Base-by-base conservation (phyloP, 2,329 filamentous ascomycete genomes). In the Scedosporium apiospermum region DNA sequence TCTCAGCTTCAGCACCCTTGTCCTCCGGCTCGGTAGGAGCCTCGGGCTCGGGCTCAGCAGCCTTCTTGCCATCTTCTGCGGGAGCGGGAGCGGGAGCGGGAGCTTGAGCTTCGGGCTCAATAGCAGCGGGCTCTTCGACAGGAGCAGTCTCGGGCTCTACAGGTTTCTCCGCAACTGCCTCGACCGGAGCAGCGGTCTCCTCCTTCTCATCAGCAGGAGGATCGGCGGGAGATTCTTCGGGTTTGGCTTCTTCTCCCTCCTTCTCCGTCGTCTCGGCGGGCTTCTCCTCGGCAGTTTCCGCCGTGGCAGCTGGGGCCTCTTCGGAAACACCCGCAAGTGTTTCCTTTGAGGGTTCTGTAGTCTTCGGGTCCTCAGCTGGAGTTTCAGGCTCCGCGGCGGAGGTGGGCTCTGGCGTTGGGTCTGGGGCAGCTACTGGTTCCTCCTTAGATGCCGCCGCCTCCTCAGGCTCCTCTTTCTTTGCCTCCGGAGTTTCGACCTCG, bases 391-490 rank as follows among this genome's bases (percentile, higher is more conserved):
- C 51, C 16, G 12, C 23, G 18, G 26, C 42, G 12, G 26, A 16
- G 21, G 21, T 23, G 10, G 51, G 23, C 51, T 57, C 23, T n/a
- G 51, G 23, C 6, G 23, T 23, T 51, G 51, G 3, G 5, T 23
- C 51, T 10, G 6, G 16, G 18, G 26, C 27, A 6, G 26, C 12
- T 16, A 10, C 51, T 21, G 51, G 14, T 23, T 57, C 51, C n/a
- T n/a, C 14, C 18, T 21, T n/a, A 26, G 51, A 23, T 44, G 23
- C 10, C 16, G 58, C 41, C 10, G 34, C 53, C 41, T 65, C 63
- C 61, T 68, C 65, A 27, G 65, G 44, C 44, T 49, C 44, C 16
- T 21, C 16, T 12, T 49, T 18, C 34, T 38, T 12, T 3, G 34
- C 3, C 12, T 38, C 34, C 3, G 10, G 34, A 49, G 44, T 6